Conservation (phyloP, 495 filamentous ascomycete genomes). For the Penicillium fimorum region DNA sequence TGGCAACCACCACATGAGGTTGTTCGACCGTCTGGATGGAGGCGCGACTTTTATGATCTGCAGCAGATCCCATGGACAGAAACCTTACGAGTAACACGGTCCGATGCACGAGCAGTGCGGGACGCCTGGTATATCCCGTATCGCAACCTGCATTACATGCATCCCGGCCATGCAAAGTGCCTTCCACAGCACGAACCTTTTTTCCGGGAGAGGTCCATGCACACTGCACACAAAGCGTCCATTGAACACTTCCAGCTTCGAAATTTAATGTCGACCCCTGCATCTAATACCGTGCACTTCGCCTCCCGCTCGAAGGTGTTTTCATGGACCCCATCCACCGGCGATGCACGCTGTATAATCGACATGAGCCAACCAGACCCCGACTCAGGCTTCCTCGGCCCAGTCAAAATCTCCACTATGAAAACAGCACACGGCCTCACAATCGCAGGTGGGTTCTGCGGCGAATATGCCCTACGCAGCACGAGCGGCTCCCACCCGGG, state of each 20-base stretch:
- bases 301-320: slow-evolving; percentile 58
- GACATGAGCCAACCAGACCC: slow-evolving; percentile 54
- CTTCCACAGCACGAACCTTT: slow-evolving; percentile 42
- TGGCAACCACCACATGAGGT: slow-evolving; percentile 45
- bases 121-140: slow-evolving; percentile 48
- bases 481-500: slow-evolving; percentile 60
- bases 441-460: slow-evolving; percentile 76
- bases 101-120: slow-evolving; percentile 59
- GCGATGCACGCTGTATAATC: slow-evolving; percentile 54
- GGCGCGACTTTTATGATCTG: slow-evolving; percentile 62
- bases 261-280: slow-evolving; percentile 72
- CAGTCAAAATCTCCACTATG: slow-evolving; percentile 67
- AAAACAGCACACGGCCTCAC: slow-evolving; percentile 64
- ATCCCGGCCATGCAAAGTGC: slow-evolving; percentile 22
- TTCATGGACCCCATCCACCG: slow-evolving; percentile 41
- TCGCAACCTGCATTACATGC: slow-evolving; percentile 40
- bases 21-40: slow-evolving; percentile 43
- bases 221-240: slow-evolving; percentile 59
- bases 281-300: slow-evolving; percentile 76
- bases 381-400: slow-evolving; percentile 38
- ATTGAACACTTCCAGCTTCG: slow-evolving; percentile 88
- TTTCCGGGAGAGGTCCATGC: slow-evolving; percentile 71
- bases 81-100: slow-evolving; percentile 58
- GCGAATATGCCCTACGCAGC: slow-evolving; percentile 72
- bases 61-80: slow-evolving; percentile 77